Evolutionary conservation across 2,329 filamentous ascomycete species (phyloP).

Genomic region (Aspergillus hortae): DNA sequence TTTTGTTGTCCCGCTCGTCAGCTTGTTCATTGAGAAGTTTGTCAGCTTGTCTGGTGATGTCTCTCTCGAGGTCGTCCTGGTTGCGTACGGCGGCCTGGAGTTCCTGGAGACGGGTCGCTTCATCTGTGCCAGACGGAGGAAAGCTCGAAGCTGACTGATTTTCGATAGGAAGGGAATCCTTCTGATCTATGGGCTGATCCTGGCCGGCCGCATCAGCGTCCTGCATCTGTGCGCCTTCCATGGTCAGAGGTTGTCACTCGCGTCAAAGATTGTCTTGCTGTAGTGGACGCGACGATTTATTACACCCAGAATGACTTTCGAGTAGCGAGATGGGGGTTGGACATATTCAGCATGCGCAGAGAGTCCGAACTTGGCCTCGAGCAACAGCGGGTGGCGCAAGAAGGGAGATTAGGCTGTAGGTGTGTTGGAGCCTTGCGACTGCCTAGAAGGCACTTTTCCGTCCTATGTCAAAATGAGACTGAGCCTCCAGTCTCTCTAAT

Average conservation of each 20-base stretch:
- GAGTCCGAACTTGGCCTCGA: no score
- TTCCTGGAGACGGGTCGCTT: constrained; percentile 58
- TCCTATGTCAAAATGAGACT: no score
- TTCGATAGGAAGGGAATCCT: not conserved
- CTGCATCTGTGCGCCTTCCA: not conserved
- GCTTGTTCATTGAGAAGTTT: constrained; percentile 59
- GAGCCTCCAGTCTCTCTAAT: no score
- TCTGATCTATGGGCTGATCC: not conserved
- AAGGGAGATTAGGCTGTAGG: no score
- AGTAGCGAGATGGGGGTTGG: no score
- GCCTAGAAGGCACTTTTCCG: no score
- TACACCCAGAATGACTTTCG: no score
- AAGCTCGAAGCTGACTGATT: not conserved
- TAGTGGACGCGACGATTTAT: no score
- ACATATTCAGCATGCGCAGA: no score
- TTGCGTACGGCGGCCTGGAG: constrained; percentile 70
- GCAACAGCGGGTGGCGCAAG: no score
- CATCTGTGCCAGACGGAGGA: constrained; percentile 38
- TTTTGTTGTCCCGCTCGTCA: constrained; percentile 60
- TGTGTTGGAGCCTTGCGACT: no score
- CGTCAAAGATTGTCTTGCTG: no score
- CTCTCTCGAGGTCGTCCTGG: constrained; percentile 85
- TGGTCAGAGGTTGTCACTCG: not conserved
- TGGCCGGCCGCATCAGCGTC: not conserved
- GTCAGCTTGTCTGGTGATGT: constrained; percentile 65